Conservation (phyloP, 202 grass and related monocot genomes). For the Zizania palustris region DNA sequence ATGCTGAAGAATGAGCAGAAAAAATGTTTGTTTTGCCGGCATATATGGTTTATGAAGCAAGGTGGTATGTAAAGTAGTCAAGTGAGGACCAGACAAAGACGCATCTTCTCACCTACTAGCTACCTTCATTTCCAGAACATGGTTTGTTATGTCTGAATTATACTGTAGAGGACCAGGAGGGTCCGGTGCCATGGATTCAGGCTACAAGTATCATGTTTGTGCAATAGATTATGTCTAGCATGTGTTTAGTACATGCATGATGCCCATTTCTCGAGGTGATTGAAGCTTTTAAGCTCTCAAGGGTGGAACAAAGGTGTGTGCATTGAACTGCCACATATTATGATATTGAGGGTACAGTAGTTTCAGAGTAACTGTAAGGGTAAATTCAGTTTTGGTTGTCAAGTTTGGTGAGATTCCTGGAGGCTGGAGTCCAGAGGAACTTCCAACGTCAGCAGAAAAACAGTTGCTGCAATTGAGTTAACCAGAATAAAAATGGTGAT, state of each 20-base stretch:
- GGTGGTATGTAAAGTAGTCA: conserved; percentile 24
- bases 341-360: not conserved
- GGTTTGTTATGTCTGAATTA: not conserved
- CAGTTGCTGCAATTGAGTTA: not conserved
- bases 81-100: conserved; percentile 22
- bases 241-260: conserved; percentile 30
- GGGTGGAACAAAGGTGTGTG: not conserved
- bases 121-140: conserved; percentile 2
- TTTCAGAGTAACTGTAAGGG: conserved; percentile 1
- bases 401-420: not conserved
- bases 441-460: no score
- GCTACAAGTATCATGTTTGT: conserved; percentile 11
- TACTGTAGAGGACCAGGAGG: not conserved
- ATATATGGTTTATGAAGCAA: conserved; percentile 20
- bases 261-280: conserved; percentile 57
- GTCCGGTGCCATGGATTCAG: conserved; percentile 17
- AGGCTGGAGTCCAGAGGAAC: no score
- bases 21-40: conserved; percentile 30
- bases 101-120: conserved; percentile 7
- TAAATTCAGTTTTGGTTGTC: not conserved
- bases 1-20: conserved; percentile 36
- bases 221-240: conserved; percentile 44
- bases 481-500: conserved; percentile 12
- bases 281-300: conserved; percentile 34
- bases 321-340: no score